Conservation (phyloP, 1,284 basidiomycete genomes). For the Microbotryomycetes sp. region DNA sequence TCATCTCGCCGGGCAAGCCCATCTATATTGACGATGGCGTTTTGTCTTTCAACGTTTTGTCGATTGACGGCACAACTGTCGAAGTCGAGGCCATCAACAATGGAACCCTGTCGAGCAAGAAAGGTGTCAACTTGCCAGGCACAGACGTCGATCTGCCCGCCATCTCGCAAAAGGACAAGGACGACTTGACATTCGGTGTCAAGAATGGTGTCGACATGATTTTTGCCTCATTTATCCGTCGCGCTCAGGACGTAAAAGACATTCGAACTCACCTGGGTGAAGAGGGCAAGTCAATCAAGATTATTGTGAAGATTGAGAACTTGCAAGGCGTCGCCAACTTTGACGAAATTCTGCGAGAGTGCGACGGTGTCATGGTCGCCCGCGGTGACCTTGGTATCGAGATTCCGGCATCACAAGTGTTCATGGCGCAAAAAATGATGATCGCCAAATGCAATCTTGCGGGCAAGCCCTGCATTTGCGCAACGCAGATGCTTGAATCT, state of each 20-base stretch:
- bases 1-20: constrained; percentile 88
- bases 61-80: constrained; percentile 65
- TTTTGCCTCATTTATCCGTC: constrained; percentile 95
- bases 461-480: constrained; percentile 96
- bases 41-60: constrained; percentile 83
- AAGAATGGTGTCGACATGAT: constrained; percentile 98
- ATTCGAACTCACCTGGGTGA: constrained; percentile 85
- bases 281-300: constrained; percentile 87
- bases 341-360: constrained; percentile 87
- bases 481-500: constrained; percentile 99
- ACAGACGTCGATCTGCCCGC: constrained; percentile 96
- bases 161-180: constrained; percentile 96
- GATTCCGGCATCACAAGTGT: constrained; percentile 94
- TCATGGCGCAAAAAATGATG: constrained; percentile 99
- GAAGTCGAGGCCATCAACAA: constrained; percentile 84
- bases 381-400: constrained; percentile 97
- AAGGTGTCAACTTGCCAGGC: constrained; percentile 99
- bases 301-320: constrained; percentile 98
- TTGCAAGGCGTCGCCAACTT: constrained; percentile 96
- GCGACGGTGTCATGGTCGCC: constrained; percentile 97
- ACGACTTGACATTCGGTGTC: constrained; percentile 89
- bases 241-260: constrained; percentile 81
- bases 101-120: constrained; percentile 87
- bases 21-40: constrained; percentile 98
- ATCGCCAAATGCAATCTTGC: constrained; percentile 95